A percentile compares a stretch with the other conserved stretches of the same genome.
These are phyloP conservation scores for Eugenia klotzschiana DNA, from an alignment of 441 rosid species.

Conservation along the genomic window DNA sequence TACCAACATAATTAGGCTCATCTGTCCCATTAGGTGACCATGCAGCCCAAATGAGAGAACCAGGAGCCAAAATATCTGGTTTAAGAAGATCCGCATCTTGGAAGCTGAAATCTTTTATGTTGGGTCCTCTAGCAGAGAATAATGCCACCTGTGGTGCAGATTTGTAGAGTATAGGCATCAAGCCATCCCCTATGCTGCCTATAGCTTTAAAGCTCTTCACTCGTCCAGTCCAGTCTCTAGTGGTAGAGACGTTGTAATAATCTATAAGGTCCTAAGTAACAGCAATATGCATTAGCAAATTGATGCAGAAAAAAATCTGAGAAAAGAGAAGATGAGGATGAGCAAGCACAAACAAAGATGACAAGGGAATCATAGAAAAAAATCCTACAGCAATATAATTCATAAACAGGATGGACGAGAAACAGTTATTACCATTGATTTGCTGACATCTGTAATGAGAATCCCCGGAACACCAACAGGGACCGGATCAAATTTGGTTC, in stretches of 20 bases:
- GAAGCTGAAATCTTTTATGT: slow-evolving; percentile 81
- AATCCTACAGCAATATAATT: background rate
- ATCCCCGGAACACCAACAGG: slow-evolving; percentile 81
- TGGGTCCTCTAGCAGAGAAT: slow-evolving; percentile 96
- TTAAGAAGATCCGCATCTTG: slow-evolving; percentile 97
- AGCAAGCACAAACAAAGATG: background rate
- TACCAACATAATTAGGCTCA: slow-evolving; percentile 80
- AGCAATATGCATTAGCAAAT: background rate
- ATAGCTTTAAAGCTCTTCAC: slow-evolving; percentile 71
- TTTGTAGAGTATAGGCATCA: slow-evolving; percentile 84
- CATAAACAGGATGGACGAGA: background rate
- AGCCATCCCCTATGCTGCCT: slow-evolving; percentile 89
- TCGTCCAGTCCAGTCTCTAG: slow-evolving; percentile 92
- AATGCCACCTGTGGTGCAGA: slow-evolving; percentile 96
- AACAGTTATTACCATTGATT: slow-evolving; percentile 52
- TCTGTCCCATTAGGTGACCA: slow-evolving; percentile 98
- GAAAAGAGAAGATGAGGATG: background rate
- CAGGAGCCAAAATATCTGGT: slow-evolving; percentile 97
- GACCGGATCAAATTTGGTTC: slow-evolving; percentile 91
- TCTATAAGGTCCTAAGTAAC: slow-evolving; percentile 70
- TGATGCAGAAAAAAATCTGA: background rate
- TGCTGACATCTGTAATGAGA: slow-evolving; percentile 64
- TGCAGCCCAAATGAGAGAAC: slow-evolving; percentile 95
- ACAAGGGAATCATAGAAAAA: background rate
- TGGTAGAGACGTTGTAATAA: slow-evolving; percentile 75